Base-by-base conservation (phyloP, 2,329 filamentous ascomycete genomes). In the Alternaria longipes region DNA sequence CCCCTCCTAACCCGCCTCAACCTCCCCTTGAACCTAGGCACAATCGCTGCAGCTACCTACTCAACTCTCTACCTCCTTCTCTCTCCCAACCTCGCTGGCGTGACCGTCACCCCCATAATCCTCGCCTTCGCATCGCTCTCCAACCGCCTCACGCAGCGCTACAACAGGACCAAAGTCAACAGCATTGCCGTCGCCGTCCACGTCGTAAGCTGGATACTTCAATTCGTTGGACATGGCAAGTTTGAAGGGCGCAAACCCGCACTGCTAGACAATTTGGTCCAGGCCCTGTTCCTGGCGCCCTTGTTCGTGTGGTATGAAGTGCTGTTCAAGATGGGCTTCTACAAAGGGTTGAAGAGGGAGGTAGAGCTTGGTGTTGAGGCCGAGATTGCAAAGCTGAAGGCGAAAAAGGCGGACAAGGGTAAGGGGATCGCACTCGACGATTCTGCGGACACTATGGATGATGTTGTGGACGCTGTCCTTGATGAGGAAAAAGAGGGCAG, bases 261-360 rank as follows among this genome's bases (percentile, higher is more conserved):
- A 12, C 81, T 97, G 69, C 81, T 98, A 57, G 94, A 97, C 80
- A 98, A 97, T 74, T 80, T 98, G 44, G 85, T 95, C 53, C 95
- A 98, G 81, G 94, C 95, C 40, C 79, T 98, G 66, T 94, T 98
- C 74, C 84, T 98, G 36, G 95, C 94, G 1, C 95, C 95, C 28
- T 88, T 99, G 74, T 99, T 98, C 73, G 94, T 98, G 58, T 98
- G 95, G 92, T 90, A 98, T 70, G 94, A 98, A 82, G 80, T 94
- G 11, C 83, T 98, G 45, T 98, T 98, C 82, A 89, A 86, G 75
- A 85, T 96, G 57, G 94, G 94, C 28, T 97, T 97, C 80, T 88
- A 94, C 62, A 84, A 82, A 14, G 68, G 64, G 0, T 79, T 79
- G 70, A 91, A 93, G 64, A 63, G 16, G 51, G 73, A 75, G 52